These are phyloP conservation scores for Alternaria triticina DNA, from an alignment of 2,329 filamentous ascomycete species.

Conservation along the genomic window DNA sequence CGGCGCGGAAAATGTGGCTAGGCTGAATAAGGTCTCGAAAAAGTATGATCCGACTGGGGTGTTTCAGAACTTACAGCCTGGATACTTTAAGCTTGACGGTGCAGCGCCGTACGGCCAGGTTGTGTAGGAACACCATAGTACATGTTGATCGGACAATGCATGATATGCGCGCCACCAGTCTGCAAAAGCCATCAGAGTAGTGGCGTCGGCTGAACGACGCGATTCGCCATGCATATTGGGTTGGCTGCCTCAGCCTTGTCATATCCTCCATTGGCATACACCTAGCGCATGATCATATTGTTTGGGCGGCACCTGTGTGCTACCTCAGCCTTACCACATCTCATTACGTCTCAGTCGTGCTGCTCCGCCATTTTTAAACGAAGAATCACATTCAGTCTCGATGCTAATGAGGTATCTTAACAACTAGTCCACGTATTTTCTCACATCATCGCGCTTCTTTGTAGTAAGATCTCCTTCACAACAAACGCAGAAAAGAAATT, in stretches of 20 bases:
- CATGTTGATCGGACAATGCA: not conserved
- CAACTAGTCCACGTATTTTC: not conserved
- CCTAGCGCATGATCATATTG: not conserved
- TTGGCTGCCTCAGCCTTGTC: not conserved
- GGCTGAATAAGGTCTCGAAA: slow-evolving; percentile 8
- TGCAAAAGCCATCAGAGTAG: not conserved
- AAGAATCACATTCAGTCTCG: not conserved
- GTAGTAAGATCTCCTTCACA: too few relatives aligned
- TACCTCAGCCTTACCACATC: not conserved
- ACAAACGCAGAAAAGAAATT: too few relatives aligned
- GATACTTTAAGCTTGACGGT: slow-evolving; percentile 16
- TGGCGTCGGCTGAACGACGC: not conserved
- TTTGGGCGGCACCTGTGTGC: not conserved
- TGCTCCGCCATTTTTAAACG: not conserved
- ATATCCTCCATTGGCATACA: not conserved
- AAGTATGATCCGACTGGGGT: slow-evolving; percentile 17
- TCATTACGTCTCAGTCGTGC: not conserved
- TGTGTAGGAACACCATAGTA: not conserved
- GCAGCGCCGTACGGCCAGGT: not conserved
- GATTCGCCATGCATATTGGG: not conserved
- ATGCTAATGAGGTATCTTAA: not conserved
- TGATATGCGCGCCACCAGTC: not conserved
- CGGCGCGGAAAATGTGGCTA: slow-evolving; percentile 43
- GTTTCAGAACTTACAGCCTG: slow-evolving; percentile 16
- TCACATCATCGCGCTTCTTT: too few relatives aligned